Conservation (phyloP, 1,284 basidiomycete genomes). For the Paramarasmius palmivorus region DNA sequence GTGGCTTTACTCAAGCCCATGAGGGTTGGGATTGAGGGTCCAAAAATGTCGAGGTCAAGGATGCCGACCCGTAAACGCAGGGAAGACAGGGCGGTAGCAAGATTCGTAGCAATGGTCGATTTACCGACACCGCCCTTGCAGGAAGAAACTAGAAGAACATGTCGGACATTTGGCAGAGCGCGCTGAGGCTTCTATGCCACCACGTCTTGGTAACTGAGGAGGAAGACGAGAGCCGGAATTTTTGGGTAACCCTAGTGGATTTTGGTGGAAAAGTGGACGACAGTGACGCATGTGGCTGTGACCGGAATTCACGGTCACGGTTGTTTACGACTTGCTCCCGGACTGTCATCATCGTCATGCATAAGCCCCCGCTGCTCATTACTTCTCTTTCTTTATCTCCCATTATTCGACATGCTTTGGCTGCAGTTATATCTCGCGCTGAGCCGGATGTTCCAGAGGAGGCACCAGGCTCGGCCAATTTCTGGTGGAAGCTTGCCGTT, state of each 20-base stretch:
- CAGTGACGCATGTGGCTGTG: not conserved
- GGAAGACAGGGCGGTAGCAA: conserved; percentile 75
- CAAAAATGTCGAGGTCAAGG: conserved; percentile 95
- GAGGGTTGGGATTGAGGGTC: conserved; percentile 92
- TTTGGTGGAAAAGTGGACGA: not conserved
- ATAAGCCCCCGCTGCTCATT: not conserved
- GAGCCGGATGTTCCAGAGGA: not conserved
- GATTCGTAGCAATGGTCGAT: conserved; percentile 60
- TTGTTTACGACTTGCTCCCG: not conserved
- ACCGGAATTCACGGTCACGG: not conserved
- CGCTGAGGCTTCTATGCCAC: conserved; percentile 56
- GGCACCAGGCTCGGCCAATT: conserved; percentile 38
- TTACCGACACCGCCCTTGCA: conserved; percentile 99
- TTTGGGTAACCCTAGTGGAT: conserved; percentile 44
- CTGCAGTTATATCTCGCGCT: not conserved
- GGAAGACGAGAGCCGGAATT: conserved; percentile 30
- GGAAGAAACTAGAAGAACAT: conserved; percentile 86
- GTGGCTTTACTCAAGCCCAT: conserved; percentile 86
- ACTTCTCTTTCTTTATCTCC: not conserved
- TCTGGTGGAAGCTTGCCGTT: conserved; percentile 70
- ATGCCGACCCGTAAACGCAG: conserved; percentile 75
- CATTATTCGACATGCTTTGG: not conserved
- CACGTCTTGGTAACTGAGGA: conserved; percentile 65
- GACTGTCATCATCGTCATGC: not conserved
- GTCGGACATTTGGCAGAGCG: conserved; percentile 65